Base-by-base conservation (phyloP, 2,329 filamentous ascomycete genomes). In the Fusarium albosuccineum region DNA sequence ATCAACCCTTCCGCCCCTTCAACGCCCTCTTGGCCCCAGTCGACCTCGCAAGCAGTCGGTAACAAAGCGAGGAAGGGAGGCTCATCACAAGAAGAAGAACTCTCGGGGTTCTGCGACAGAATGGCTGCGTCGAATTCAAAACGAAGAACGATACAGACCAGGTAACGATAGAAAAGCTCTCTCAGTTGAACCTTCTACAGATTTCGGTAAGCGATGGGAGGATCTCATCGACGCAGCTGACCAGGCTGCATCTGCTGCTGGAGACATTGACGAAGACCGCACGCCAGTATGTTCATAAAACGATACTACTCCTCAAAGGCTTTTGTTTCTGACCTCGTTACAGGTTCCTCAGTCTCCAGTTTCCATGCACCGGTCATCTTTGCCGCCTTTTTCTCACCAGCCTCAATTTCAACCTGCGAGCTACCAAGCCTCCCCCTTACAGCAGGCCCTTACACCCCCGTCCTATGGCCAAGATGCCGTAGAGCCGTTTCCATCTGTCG, bases 191-290 rank as follows among this genome's bases (percentile, higher is more conserved):
- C 94, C 94, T 26, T 87, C 91, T 58, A 89, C 88, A 17, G 91
- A 92, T 62, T 92, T 92, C 80, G 94, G 93, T 68, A 97, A 96
- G 81, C 87, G 95, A 73, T 98, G 95, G 96, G 93, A 97, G 79
- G 95, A 98, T 78, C 85, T 98, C 63, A 97, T 98, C 68, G 94
- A 97, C 79, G 95, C 95, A 53, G 95, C 92, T 37, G 80, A 81
- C 62, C 80, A 82, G 57, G 81, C 86, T 56, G 94, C 95, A 33
- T 97, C 93, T 64, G 94, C 94, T 29, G 97, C 93, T 4, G 94
- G 97, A 81, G 95, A 91, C 73, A 87, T 96, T 75, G 93, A 97
- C 77, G 94, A 94, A 75, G 94, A 97, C 79, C 88, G 95, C 76
- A 97, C 93, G 77, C 92, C 92, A 75, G 92, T 97, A 87, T 27